A percentile compares a stretch with the other conserved stretches of the same genome.
Evolutionary conservation across 2,329 filamentous ascomycete genomes (phyloP).

Genomic region (Ophiostoma novo-ulmi): DNA sequence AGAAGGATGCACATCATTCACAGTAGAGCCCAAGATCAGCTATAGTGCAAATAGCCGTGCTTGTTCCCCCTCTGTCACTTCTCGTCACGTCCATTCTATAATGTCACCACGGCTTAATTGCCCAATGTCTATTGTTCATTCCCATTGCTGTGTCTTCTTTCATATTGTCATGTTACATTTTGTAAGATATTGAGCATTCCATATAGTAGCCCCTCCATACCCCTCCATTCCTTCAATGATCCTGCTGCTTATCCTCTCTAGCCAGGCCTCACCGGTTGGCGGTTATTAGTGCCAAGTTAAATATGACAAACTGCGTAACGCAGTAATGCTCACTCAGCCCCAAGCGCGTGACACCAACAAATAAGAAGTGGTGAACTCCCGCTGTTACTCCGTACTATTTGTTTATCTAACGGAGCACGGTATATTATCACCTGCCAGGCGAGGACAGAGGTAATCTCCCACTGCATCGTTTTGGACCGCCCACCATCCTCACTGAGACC

Average conservation of each 20-base stretch:
- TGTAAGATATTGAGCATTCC: neutral
- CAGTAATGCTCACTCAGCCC: neutral
- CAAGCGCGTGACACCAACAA: constrained; percentile 2
- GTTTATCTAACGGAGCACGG: neutral
- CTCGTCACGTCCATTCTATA: neutral
- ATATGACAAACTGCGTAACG: neutral
- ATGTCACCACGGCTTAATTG: neutral
- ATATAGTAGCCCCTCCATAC: neutral
- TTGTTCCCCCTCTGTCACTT: neutral
- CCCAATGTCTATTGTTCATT: neutral
- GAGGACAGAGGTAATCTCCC: neutral
- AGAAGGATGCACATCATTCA: neutral
- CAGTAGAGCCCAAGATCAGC: neutral
- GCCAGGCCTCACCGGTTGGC: constrained; percentile 11
- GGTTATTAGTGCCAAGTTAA: constrained; percentile 3
- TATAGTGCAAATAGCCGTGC: neutral
- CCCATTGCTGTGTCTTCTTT: neutral
- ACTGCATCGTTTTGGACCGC: neutral
- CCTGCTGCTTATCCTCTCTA: neutral
- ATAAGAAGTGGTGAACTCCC: neutral
- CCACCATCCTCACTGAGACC: neutral
- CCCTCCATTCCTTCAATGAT: constrained; percentile 1
- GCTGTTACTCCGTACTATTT: neutral
- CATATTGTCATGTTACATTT: neutral
- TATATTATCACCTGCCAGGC: neutral